Base-by-base conservation (phyloP, 2,329 filamentous ascomycete genomes). In the Penicillium sp. region DNA sequence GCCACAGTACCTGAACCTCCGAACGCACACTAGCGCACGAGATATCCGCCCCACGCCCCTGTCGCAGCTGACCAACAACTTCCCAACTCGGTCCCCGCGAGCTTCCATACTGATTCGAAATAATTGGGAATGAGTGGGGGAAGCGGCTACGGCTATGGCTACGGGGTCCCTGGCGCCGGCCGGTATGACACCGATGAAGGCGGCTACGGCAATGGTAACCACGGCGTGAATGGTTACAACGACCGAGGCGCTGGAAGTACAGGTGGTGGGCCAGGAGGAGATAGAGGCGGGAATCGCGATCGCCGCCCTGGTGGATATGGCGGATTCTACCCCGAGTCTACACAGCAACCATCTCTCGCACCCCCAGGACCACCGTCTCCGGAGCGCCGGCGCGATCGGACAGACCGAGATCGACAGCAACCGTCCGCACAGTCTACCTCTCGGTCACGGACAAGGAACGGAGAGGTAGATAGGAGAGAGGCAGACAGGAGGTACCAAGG, bases 281-380 rank as follows among this genome's bases (percentile, higher is more conserved):
- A 37, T 4, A 33, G 49, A 37, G 31, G 35, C n/a, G 50, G 64
- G 59, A 62, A 64, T 27, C 69, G 75, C 49, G 75, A 75, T 19
- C 73, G 70, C 49, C 75, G 78, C 22, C 69, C 76, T 2, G 78
- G 78, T 44, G 78, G 78, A 24, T 80, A 80, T 57, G 78, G 78
- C 37, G 78, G 78, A 31, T 79, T 80, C 50, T 74, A 75, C 33
- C 59, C 69, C 19, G 75, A 76, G 40, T 50, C 70, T 6, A 60
- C 69, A 35, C 69, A 69, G 54, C 67, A 69, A 46, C 61, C 71
- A 14, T 62, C 68, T n/a, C 19, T 70, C 49, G 59, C 68, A 1
- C 63, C 71, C 10, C 60, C 39, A n/a, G 39, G 18, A 13, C 40
- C 60, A 3, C 66, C 69, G 18, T 75, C 74, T 2, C 73, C 73